These are phyloP conservation scores for Hygrocybe punicea DNA, from an alignment of 768 basidiomycete genomes.

Conservation along the genomic window DNA sequence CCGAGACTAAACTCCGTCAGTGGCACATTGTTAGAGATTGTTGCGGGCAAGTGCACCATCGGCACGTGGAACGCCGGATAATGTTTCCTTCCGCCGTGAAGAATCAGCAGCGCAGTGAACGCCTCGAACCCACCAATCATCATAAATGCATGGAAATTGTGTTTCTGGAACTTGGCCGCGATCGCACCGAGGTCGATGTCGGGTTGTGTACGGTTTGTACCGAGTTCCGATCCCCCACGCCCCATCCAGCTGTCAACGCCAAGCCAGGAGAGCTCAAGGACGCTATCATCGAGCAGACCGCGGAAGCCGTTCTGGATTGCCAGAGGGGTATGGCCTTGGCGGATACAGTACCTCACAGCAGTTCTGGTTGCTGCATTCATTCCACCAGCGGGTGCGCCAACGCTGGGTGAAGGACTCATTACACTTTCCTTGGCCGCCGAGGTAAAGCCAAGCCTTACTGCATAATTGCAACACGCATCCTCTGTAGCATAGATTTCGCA, in stretches of 20 bases:
- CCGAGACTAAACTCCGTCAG: slow-evolving; percentile 95
- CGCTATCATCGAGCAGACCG: slow-evolving; percentile 85
- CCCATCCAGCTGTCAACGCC: slow-evolving; percentile 96
- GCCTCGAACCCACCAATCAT: slow-evolving; percentile 97
- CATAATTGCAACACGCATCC: slow-evolving; percentile 77
- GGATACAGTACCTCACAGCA: slow-evolving; percentile 88
- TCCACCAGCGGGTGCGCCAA: slow-evolving; percentile 96
- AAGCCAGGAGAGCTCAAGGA: slow-evolving; percentile 89
- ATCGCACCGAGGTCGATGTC: slow-evolving; percentile 82
- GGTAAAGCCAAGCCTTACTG: slow-evolving; percentile 52
- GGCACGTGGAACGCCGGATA: slow-evolving; percentile 96
- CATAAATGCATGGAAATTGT: slow-evolving; percentile 71
- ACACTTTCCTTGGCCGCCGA: background rate
- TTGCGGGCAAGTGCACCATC: slow-evolving; percentile 93
- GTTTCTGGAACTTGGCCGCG: slow-evolving; percentile 88
- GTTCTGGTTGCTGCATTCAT: slow-evolving; percentile 98
- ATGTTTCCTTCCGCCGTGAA: slow-evolving; percentile 75
- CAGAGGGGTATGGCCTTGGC: slow-evolving; percentile 89
- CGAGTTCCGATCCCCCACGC: slow-evolving; percentile 95
- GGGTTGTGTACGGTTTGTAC: slow-evolving; percentile 90
- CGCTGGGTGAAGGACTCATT: slow-evolving; percentile 43
- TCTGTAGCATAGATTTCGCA: slow-evolving; percentile 38
- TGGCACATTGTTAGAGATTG: slow-evolving; percentile 97
- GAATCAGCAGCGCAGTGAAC: slow-evolving; percentile 70
- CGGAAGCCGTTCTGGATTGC: slow-evolving; percentile 95